A percentile compares a stretch with the other conserved stretches of the same genome.
phyloP scores from a whole-genome alignment of 1,284 basidiomycete species.

The Mrakiaceae sp. region DNA sequence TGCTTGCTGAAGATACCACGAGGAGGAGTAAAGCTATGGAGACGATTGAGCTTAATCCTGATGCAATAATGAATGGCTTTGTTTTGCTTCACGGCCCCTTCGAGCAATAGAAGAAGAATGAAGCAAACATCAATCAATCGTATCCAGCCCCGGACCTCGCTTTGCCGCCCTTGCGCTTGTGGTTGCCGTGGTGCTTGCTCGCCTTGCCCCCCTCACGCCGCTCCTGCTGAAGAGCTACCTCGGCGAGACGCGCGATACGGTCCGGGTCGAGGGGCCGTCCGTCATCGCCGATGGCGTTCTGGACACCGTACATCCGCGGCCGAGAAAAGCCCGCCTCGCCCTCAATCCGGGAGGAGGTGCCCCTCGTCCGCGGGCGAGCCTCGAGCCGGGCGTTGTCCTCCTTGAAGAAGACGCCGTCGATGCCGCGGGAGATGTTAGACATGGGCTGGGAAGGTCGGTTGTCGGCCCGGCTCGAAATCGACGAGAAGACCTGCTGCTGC shows the following conservation, averaged over 20 bases:
- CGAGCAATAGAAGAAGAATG: too few species aligned
- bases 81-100: too few species aligned
- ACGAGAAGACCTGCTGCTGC: constrained; percentile 10
- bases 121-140: constrained; percentile 39
- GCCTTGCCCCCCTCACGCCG: constrained; percentile 24
- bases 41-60: too few species aligned
- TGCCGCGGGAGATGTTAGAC: constrained; percentile 45
- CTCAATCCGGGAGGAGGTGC: constrained; percentile 40
- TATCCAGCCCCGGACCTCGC: constrained; percentile 84
- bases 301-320: constrained; percentile 60
- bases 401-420: constrained; percentile 80
- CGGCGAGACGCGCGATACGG: constrained; percentile 40
- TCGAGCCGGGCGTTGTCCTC: constrained; percentile 42
- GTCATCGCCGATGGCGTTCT: constrained; percentile 62
- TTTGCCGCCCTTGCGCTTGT: constrained; percentile 70
- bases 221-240: constrained; percentile 41
- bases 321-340: constrained; percentile 52
- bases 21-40: constrained; percentile 6
- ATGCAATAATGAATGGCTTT: too few species aligned
- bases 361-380: constrained; percentile 53
- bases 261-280: constrained; percentile 46
- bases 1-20: constrained; percentile 8
- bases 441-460: constrained; percentile 29
- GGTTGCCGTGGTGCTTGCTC: constrained; percentile 67
- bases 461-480: constrained; percentile 19